Base-by-base conservation (phyloP, 495 filamentous ascomycete species). In the Penicillium ucsense region DNA sequence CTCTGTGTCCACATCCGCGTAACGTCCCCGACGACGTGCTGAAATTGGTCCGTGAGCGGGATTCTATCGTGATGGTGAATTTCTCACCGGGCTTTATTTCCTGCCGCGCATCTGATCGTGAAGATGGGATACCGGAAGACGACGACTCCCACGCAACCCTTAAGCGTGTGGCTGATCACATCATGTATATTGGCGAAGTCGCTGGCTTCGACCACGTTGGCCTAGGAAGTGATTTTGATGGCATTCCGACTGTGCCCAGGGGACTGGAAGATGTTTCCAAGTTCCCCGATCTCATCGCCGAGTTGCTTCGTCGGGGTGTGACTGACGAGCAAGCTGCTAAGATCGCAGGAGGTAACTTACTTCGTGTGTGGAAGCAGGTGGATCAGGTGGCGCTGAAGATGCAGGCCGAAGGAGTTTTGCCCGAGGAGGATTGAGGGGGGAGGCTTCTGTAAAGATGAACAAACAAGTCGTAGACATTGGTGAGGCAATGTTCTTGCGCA, bases 221-320 rank as follows among this genome's bases (percentile, higher is more conserved):
- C 0, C 45, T 85, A 9, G 81, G 81, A 1, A 78, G 77, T 45
- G 81, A 85, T 54, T 85, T 79, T 59, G 79, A 82, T 53, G 81
- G 80, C 3, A 83, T 81, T 44, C 48, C 53, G 6, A 60, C 47
- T 4, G 64, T 67, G 0, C 72, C 77, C 0, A 54, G 50, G 9
- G 80, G 80, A 3, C 49, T 83, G 3, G 80, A 82, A 38, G 89
- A 95, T 65, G 89, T 96, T 30, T 82, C 81, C 42, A 88, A 85
- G 60, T 94, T 81, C 61, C 91, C 92, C 2, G 79, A 81, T 40
- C 63, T 98, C 45, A 78, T 96, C 5, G 81, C 76, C 5, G 86
- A 89, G 63, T 60, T 91, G 43, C 64, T 92, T 47, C 64, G 60
- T 35, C 74, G 79, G 12, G 87, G 85, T 2, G 68, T 90, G 27